Conservation (phyloP, 805 yeast genomes). For the Vanderwaltozyma verrucispora region DNA sequence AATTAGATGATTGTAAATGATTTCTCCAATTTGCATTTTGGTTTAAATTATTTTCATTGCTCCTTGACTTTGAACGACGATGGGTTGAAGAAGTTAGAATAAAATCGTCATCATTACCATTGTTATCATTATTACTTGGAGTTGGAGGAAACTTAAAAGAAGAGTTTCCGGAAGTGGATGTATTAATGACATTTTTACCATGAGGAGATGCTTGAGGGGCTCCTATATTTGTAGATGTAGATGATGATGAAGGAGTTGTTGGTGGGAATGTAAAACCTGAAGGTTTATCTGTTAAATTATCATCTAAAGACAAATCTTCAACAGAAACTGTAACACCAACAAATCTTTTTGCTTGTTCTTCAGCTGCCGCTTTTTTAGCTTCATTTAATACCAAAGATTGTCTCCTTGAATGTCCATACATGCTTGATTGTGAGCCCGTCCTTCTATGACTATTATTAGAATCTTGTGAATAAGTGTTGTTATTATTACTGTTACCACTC, state of each 20-base stretch:
- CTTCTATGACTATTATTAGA: conserved; percentile 33
- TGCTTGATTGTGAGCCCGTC: conserved; percentile 36
- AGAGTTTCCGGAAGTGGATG: neutral
- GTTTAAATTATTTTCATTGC: conserved; percentile 26
- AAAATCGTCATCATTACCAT: conserved; percentile 11
- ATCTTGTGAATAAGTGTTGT: neutral
- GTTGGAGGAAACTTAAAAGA: conserved; percentile 28
- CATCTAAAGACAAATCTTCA: conserved; percentile 7
- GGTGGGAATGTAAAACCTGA: conserved; percentile 26
- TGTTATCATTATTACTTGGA: conserved; percentile 1
- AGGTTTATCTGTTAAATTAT: neutral
- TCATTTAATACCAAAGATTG: conserved; percentile 87
- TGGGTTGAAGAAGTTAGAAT: conserved; percentile 20
- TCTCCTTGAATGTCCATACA: conserved; percentile 74
- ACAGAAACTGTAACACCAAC: conserved; percentile 14
- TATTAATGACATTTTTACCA: neutral
- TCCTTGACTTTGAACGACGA: conserved; percentile 23
- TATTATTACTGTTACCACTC: neutral
- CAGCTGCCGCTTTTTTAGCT: conserved; percentile 95
- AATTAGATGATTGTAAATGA: conserved; percentile 34
- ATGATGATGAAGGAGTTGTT: neutral
- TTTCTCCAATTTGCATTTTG: conserved; percentile 58
- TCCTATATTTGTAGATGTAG: conserved; percentile 1
- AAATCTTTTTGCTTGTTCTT: conserved; percentile 63
- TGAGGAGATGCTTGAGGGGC: neutral